Conservation (phyloP, 2,329 filamentous ascomycete species). For the Fusarium coffeatum region DNA sequence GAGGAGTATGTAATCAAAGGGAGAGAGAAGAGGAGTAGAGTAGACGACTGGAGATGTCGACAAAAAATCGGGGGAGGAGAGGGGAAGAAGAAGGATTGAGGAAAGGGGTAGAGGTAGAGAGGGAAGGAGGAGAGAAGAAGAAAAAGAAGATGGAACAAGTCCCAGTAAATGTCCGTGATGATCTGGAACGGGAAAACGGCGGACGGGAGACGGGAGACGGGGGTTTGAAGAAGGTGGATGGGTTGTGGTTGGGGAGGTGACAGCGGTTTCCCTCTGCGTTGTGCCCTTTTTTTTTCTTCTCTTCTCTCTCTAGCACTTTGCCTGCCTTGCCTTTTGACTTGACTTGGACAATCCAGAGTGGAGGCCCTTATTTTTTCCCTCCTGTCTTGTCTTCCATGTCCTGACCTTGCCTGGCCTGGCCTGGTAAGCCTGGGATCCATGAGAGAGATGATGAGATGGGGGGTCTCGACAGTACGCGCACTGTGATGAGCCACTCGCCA, state of each 20-base stretch:
- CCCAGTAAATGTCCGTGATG: constrained; percentile 43
- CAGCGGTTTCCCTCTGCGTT: constrained; percentile 43
- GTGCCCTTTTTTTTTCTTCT: constrained; percentile 4
- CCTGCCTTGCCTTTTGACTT: constrained; percentile 23
- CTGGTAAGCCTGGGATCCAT: constrained; percentile 1
- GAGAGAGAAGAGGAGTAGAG: constrained; percentile 16
- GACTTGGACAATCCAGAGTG: constrained; percentile 23
- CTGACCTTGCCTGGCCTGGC: background rate
- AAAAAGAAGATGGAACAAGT: constrained; percentile 35
- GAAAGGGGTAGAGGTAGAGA: constrained; percentile 28
- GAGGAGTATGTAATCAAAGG: constrained; percentile 27
- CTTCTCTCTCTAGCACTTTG: background rate
- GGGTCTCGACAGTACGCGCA: constrained; percentile 18
- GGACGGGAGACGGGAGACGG: constrained; percentile 45
- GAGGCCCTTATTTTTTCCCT: constrained; percentile 41
- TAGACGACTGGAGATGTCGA: constrained; percentile 8
- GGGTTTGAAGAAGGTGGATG: constrained; percentile 26
- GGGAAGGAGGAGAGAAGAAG: constrained; percentile 27
- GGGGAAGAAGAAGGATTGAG: constrained; percentile 22
- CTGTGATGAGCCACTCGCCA: constrained; percentile 30
- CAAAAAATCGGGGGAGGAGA: constrained; percentile 26
- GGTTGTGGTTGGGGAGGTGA: constrained; percentile 47
- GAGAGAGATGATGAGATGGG: constrained; percentile 18
- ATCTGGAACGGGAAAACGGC: constrained; percentile 45
- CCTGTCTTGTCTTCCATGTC: background rate